Evolutionary conservation across 2,329 filamentous ascomycete species (phyloP), one percentile per base, ranked within the genome.

Genomic region (Colletotrichum shisoi): DNA sequence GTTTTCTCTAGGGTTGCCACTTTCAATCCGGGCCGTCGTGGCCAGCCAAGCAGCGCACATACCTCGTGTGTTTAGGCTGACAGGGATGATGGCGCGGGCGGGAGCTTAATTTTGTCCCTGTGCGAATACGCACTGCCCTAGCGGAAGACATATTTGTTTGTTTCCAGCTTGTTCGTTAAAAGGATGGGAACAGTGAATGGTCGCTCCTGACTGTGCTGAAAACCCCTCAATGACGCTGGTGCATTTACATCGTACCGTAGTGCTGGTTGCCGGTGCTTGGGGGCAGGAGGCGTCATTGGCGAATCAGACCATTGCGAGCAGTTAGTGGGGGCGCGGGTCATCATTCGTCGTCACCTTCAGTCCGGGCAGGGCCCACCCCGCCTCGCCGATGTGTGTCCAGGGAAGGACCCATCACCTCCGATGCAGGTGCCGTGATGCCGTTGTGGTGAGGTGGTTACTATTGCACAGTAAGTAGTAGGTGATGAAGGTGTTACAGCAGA

Each of bases 301-400:
- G 61, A 59, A 49, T 57, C 54, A 59, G 61, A 19, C 46, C 64
- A 44, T 39, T 51, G 15, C 42, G 58, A 9, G 17, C 17, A 12
- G 34, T n/a, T 27, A 37, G 21, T 11, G 19, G 15, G 15, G 37
- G 4, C 15, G 52, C 45, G n/a, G 48, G 15, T 53, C 64, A 67
- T 58, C 48, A 67, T 67, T 67, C 54, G 48, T 67, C 54, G 48
- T 54, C 46, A 24, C 44, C 17, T 37, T 64, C 61, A 42, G 61
- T 40, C 53, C 64, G 48, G 61, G 24, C 64, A 67, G 48, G 59
- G 54, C 15, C 54, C 48, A 67, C 48, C 61, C 46, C 46, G 46
- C 61, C 34, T 54, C 24, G 27, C 62, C 19, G 42, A 49, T 46
- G n/a, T 12, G 19, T 11, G 17, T 58, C 24, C 64, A 67, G 48